These are phyloP conservation scores for Heliophila coronopifolia DNA, from an alignment of 441 rosid species.

Conservation along the genomic window DNA sequence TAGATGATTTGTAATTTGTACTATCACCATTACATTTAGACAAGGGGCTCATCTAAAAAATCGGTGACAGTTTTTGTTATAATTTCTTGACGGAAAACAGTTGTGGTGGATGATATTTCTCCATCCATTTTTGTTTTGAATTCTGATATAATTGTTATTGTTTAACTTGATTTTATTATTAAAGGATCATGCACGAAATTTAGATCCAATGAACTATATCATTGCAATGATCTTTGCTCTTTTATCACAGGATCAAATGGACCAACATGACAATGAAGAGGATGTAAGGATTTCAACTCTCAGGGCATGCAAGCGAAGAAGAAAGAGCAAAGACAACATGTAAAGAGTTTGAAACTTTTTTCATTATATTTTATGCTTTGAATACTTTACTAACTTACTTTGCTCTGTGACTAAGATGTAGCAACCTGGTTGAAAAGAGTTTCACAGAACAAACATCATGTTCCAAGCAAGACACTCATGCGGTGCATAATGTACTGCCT, in stretches of 20 bases:
- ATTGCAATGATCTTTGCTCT: conserved; percentile 4
- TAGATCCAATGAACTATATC: background rate
- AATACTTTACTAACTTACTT: conserved; percentile 5
- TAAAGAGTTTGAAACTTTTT: conserved; percentile 21
- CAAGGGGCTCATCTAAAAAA: background rate
- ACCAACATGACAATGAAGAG: conserved; percentile 30
- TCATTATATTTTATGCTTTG: background rate
- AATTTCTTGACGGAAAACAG: background rate
- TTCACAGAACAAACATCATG: conserved; percentile 22
- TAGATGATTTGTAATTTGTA: conserved; percentile 1
- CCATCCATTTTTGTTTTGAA: background rate
- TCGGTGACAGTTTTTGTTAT: background rate
- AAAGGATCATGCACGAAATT: background rate
- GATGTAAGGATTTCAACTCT: conserved; percentile 27
- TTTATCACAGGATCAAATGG: conserved; percentile 37
- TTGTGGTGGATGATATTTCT: too few relatives aligned
- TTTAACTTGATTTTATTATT: background rate
- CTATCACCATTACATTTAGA: conserved; percentile 1
- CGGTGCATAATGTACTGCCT: conserved; percentile 35
- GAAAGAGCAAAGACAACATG: conserved; percentile 31
- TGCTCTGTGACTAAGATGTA: conserved; percentile 25
- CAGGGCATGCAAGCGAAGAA: conserved; percentile 40
- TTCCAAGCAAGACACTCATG: conserved; percentile 31
- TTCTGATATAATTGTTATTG: background rate
- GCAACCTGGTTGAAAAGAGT: conserved; percentile 28